Conservation (phyloP, 2,329 filamentous ascomycete species). For the Pseudogymnoascus sp. region DNA sequence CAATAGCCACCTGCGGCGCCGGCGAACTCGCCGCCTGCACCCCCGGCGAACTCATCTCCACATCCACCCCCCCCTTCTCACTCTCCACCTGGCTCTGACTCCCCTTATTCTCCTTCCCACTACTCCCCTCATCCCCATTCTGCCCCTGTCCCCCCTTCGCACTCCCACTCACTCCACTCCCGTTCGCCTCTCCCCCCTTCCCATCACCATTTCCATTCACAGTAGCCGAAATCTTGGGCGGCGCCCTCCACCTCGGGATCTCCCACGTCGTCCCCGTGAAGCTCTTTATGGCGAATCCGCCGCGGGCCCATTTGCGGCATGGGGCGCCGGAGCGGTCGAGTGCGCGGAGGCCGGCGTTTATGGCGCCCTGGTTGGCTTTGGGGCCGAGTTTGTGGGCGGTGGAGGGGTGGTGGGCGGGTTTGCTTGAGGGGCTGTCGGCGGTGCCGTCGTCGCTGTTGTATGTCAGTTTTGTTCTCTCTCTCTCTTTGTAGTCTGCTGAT, state of each 20-base stretch:
- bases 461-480: conserved; percentile 24
- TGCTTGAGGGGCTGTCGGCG: conserved; percentile 46
- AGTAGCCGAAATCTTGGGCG: conserved; percentile 44
- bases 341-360: conserved; percentile 90
- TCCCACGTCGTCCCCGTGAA: conserved; percentile 85
- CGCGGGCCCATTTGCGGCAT: conserved; percentile 84
- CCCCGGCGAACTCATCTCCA: conserved; percentile 44
- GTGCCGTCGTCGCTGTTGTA: conserved; percentile 51
- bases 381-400: conserved; percentile 75
- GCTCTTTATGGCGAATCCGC: conserved; percentile 76
- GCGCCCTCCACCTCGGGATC: conserved; percentile 73
- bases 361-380: conserved; percentile 93
- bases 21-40: conserved; percentile 40
- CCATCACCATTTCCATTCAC: conserved; percentile 29
- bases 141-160: too few relatives aligned
- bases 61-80: conserved; percentile 50
- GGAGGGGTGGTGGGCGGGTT: conserved; percentile 23
- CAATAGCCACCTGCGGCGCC: conserved; percentile 19
- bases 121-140: conserved; percentile 29
- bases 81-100: conserved; percentile 43
- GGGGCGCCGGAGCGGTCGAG: conserved; percentile 88
- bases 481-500: background rate
- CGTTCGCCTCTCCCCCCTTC: too few relatives aligned
- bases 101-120: conserved; percentile 58
- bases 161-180: too few relatives aligned